phyloP scores from a whole-genome alignment of 2,329 filamentous ascomycete species.

The Botrytis fragariae region DNA sequence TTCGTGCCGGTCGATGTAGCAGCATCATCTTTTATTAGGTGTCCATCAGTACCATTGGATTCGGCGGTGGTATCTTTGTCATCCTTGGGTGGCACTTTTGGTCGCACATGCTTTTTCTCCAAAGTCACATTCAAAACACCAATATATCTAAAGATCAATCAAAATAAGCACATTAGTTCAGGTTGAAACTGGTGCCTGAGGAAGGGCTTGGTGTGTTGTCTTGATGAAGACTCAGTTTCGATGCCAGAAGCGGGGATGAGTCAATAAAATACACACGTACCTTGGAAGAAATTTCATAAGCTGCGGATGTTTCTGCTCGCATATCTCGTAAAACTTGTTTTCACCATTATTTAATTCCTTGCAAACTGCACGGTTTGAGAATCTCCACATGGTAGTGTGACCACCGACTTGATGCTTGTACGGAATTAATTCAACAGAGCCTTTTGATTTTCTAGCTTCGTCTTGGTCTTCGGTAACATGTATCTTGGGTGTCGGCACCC shows the following conservation, averaged over 20 bases:
- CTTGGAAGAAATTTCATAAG: conserved; percentile 88
- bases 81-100: conserved; percentile 54
- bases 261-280: conserved; percentile 44
- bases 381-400: conserved; percentile 93
- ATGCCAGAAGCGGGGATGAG: conserved; percentile 34
- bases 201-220: conserved; percentile 21
- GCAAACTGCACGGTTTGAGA: conserved; percentile 91
- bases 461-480: conserved; percentile 52
- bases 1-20: conserved; percentile 7
- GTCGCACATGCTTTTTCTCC: conserved; percentile 70
- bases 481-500: conserved; percentile 47
- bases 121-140: conserved; percentile 96
- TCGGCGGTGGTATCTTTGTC: conserved; percentile 43
- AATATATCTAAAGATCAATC: conserved; percentile 68
- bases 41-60: conserved; percentile 20
- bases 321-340: conserved; percentile 97
- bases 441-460: conserved; percentile 56
- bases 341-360: conserved; percentile 98
- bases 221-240: conserved; percentile 33
- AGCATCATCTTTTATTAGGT: conserved; percentile 25
- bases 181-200: conserved; percentile 2
- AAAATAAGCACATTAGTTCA: conserved; percentile 28
- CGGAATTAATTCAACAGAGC: conserved; percentile 92
- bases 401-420: conserved; percentile 98
- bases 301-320: conserved; percentile 87